Conservation (phyloP, 2,329 filamentous ascomycete species). For the Fusarium verrucosum region DNA sequence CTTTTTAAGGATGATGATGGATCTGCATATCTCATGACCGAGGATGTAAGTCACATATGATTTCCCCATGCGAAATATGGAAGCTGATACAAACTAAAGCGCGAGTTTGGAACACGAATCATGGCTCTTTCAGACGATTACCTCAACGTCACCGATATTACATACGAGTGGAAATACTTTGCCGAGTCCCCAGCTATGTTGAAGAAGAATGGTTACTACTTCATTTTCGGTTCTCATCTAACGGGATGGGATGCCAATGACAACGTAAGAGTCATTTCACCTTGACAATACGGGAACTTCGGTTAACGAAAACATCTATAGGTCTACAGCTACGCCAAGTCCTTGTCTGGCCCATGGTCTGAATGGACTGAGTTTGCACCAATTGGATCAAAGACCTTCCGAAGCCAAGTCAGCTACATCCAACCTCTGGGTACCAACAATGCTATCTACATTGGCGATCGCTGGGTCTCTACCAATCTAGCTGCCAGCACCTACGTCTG, state of each 20-base stretch:
- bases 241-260: slow-evolving; percentile 70
- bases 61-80: accelerated
- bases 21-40: slow-evolving; percentile 67
- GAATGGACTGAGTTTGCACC: slow-evolving; percentile 68
- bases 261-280: slow-evolving; percentile 54
- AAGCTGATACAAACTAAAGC: slow-evolving; percentile 47
- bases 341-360: slow-evolving; percentile 68
- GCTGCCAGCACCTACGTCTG: slow-evolving; percentile 70
- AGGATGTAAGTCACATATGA: slow-evolving; percentile 60
- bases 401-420: slow-evolving; percentile 69
- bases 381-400: slow-evolving; percentile 64
- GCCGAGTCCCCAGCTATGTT: slow-evolving; percentile 71
- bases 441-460: slow-evolving; percentile 72
- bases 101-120: slow-evolving; percentile 66
- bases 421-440: slow-evolving; percentile 53
- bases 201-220: slow-evolving; percentile 69
- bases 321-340: slow-evolving; percentile 66
- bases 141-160: slow-evolving; percentile 58
- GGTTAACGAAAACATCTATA: slow-evolving; percentile 11
- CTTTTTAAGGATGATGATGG: slow-evolving; percentile 71
- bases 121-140: slow-evolving; percentile 66
- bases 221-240: slow-evolving; percentile 69
- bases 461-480: slow-evolving; percentile 70
- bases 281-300: accelerated
- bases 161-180: slow-evolving; percentile 62